These are phyloP conservation scores for Saccharomyces hybrid DNA, from an alignment of 1,139 yeast genomes.

Conservation along the genomic window DNA sequence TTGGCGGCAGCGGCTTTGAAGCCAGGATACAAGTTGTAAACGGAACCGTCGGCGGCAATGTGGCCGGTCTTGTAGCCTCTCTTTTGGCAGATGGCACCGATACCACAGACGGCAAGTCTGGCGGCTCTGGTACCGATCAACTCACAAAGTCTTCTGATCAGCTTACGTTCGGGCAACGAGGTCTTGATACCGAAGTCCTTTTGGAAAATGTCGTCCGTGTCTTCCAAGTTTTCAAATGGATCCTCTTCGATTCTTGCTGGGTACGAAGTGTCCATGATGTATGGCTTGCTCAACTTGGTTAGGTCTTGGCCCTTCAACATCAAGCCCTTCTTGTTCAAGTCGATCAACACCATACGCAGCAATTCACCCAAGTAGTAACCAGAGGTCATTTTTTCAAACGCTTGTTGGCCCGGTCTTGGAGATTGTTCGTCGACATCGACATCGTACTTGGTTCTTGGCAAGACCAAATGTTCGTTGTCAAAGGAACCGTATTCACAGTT, in stretches of 20 bases:
- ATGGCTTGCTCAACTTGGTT: constrained; percentile 50
- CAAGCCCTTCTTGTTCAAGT: constrained; percentile 54
- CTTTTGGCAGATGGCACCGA: constrained; percentile 89
- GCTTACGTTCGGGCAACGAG: constrained; percentile 70
- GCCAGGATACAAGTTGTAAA: constrained; percentile 84
- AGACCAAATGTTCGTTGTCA: constrained; percentile 74
- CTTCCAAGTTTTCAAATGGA: constrained; percentile 77
- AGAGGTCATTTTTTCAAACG: constrained; percentile 95
- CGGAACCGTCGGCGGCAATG: constrained; percentile 97
- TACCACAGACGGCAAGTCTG: constrained; percentile 87
- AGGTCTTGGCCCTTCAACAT: constrained; percentile 66
- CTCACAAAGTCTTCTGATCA: constrained; percentile 77
- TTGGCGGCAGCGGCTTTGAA: constrained; percentile 84
- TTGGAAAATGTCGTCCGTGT: constrained; percentile 61
- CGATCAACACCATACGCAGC: constrained; percentile 71
- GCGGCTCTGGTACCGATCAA: constrained; percentile 89
- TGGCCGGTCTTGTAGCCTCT: constrained; percentile 71
- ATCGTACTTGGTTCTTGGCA: constrained; percentile 91
- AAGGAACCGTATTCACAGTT: constrained; percentile 98
- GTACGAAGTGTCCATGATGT: constrained; percentile 80
- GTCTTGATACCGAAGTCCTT: constrained; percentile 53
- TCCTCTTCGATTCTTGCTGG: constrained; percentile 85
- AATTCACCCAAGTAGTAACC: constrained; percentile 95
- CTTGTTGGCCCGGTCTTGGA: constrained; percentile 94
- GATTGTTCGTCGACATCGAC: constrained; percentile 70